Base-by-base conservation (phyloP, 306 rosid species). In the Pterocarpus santalinus region DNA sequence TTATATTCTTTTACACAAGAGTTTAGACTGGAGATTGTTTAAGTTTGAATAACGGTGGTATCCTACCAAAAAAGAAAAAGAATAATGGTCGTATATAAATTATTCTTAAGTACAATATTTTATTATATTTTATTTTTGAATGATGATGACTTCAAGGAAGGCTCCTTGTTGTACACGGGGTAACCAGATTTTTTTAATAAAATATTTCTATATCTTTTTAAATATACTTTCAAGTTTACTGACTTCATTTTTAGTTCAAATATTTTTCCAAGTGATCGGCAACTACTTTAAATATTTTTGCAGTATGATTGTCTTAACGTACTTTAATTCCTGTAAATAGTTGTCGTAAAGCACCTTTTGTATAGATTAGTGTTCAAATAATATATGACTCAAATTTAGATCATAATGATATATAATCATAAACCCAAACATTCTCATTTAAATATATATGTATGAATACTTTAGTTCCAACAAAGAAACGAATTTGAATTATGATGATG, bases 401-500 rank as follows among this genome's bases (percentile, higher is more conserved):
- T 7, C 69, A 64, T 64, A 64, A 64, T 64, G 43, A 64, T 39
- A 11, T 14, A 35, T 5, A 64, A 35, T 15, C 44, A 64, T 64
- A 15, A 64, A 64, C 30, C 47, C 69, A 35, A 8, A 64, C 47
- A 7, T 35, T 35, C 69, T 35, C 69, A 64, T 35, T 15, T 64
- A 35, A 64, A 64, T 63, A 13, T 32, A 22, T 34, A 63, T 22
- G 22, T 63, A 13, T 63, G 3, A 51, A 53, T 15, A 53, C 58
- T 15, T 53, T 53, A 15, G 22, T 15, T 53, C 6, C 7, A 64
- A 34, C 11, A 14, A 35, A 64, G 67, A 35, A 64, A 35, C 8
- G 69, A 34, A 64, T 64, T 28, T 58, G 9, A 58, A 28, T 3
- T 58, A 64, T 64, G 69, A 64, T 35, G 69, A 64, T 13, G 69